Percentiles rank a stretch among this genome's conserved stretches.
These are phyloP conservation scores for Amanita pallidorosea DNA, from an alignment of 768 basidiomycete genomes.

Conservation along the genomic window DNA sequence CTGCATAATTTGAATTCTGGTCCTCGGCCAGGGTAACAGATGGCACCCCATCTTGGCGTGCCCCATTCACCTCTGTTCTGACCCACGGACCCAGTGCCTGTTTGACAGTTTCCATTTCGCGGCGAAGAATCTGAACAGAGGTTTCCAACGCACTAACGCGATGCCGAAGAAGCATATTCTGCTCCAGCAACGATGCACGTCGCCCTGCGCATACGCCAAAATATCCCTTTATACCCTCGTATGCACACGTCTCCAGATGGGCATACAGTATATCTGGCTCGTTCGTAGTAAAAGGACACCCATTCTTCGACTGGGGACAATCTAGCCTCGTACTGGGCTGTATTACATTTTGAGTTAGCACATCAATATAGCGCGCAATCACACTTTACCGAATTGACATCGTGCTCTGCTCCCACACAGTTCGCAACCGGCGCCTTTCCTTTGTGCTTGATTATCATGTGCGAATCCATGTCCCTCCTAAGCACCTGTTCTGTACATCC, in stretches of 20 bases:
- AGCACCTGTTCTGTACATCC: constrained; percentile 33
- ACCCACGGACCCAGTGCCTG: constrained; percentile 47
- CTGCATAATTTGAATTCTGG: background rate
- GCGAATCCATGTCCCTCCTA: constrained; percentile 30
- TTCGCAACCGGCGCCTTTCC: background rate
- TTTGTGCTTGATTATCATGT: constrained; percentile 15
- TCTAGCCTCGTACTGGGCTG: background rate
- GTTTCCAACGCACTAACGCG: constrained; percentile 51
- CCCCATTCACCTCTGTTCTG: constrained; percentile 6
- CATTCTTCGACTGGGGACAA: constrained; percentile 2
- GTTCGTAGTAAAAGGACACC: constrained; percentile 26
- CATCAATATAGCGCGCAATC: too few relatives aligned
- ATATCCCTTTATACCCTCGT: constrained; percentile 53
- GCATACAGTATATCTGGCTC: constrained; percentile 33
- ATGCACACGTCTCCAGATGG: constrained; percentile 30
- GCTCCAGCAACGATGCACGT: constrained; percentile 36
- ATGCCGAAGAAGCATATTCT: constrained; percentile 55
- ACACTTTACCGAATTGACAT: background rate
- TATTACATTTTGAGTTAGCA: background rate
- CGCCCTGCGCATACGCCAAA: constrained; percentile 27
- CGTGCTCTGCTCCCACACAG: background rate
- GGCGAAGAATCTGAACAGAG: constrained; percentile 34
- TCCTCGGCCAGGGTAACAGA: background rate
- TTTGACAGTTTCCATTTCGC: constrained; percentile 47
- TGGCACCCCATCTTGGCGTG: background rate